Evolutionary conservation across 495 filamentous ascomycete genomes (phyloP).

Genomic region (Friedmanniomyces simplex): DNA sequence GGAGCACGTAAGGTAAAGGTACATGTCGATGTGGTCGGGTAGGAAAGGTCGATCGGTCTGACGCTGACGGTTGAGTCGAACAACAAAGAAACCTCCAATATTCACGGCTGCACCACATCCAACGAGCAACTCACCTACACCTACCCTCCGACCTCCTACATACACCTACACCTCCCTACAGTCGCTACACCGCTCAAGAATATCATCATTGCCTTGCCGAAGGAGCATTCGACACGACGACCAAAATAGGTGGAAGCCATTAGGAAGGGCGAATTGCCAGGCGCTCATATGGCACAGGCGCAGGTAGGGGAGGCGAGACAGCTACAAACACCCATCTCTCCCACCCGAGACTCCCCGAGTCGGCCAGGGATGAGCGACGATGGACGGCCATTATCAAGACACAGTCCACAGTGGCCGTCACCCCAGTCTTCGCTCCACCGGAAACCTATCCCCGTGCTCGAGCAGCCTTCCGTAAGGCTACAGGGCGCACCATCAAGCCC

Average conservation of each 20-base stretch:
- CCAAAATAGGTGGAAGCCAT: background rate
- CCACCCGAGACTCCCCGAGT: background rate
- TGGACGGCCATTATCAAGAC: background rate
- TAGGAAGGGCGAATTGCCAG: background rate
- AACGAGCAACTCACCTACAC: background rate
- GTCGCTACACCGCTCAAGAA: background rate
- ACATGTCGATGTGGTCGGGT: no score
- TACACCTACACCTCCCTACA: background rate
- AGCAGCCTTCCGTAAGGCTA: conserved; percentile 3
- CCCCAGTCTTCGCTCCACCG: background rate
- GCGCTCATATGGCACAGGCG: background rate
- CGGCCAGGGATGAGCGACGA: background rate
- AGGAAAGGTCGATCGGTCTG: no score
- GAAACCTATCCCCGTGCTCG: background rate
- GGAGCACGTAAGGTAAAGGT: no score
- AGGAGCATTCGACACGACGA: no score
- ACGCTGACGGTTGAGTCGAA: background rate
- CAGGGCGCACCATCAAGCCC: conserved; percentile 12
- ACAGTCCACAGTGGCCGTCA: background rate
- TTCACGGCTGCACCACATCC: background rate
- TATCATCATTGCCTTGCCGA: no score
- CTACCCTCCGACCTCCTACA: background rate
- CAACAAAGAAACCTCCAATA: background rate
- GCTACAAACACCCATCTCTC: conserved; percentile 1
- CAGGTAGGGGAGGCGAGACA: background rate